A percentile compares a stretch with the other conserved stretches of the same genome.
Conservation (phyloP, 441 rosid species). For the Adansonia gregorii region DNA sequence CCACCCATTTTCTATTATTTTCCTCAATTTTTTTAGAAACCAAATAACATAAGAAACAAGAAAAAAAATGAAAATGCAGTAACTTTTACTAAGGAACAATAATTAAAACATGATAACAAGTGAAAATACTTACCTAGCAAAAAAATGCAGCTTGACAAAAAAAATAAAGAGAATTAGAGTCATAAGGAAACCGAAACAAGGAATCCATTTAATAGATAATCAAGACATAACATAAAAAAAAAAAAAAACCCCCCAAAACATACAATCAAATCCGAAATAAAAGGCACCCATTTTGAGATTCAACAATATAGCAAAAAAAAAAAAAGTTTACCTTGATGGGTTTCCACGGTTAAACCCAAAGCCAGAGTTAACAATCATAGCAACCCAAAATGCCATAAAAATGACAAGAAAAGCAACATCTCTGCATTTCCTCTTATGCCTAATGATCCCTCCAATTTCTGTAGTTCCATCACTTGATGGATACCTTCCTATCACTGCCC, state of each 20-base stretch:
- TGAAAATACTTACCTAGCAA: neutral
- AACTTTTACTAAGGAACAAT: neutral
- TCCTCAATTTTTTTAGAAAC: conserved; percentile 16
- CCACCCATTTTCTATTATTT: conserved; percentile 13
- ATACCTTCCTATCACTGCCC: conserved; percentile 86
- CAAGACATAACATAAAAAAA: conserved; percentile 21
- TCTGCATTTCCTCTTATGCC: conserved; percentile 90
- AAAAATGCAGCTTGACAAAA: conserved; percentile 1
- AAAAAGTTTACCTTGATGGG: conserved; percentile 63
- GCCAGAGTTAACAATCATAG: conserved; percentile 98
- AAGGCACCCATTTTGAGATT: conserved; percentile 36
- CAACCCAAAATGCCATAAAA: conserved; percentile 91
- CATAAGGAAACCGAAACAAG: conserved; percentile 28
- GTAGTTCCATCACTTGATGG: conserved; percentile 88
- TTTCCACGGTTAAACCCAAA: conserved; percentile 95
- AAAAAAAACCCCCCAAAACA: neutral
- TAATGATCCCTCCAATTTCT: conserved; percentile 76
- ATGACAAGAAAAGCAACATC: conserved; percentile 80
- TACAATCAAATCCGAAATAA: conserved; percentile 29
- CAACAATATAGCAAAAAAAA: conserved; percentile 6
- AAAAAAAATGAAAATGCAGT: neutral
- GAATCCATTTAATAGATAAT: conserved; percentile 21
- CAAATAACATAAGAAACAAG: conserved; percentile 7
- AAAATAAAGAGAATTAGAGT: neutral
- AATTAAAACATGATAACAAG: neutral